Evolutionary conservation across 2,329 filamentous ascomycete genomes (phyloP), one percentile per base, ranked within the genome.

Genomic region (Ophiostoma perfectum): DNA sequence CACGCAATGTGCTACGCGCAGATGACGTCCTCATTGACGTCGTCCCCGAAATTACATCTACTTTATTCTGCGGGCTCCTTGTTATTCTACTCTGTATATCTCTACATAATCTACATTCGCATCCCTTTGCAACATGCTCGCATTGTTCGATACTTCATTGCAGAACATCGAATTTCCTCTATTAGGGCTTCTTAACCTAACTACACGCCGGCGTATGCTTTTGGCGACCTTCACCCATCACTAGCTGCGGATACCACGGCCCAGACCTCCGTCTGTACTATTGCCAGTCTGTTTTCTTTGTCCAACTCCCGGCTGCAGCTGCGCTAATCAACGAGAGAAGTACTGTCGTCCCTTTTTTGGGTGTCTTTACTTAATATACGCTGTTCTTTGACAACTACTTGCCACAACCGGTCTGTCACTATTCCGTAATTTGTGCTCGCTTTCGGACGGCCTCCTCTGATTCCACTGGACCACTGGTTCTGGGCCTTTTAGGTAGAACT

Each of bases 161-260:
- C 27, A 27, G 27, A 27, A 27, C 27, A 27, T 27, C 27, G 27
- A 27, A 27, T 27, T 27, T 27, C 27, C 38, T 62, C 58, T 62
- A 36, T 39, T 62, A 62, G 58, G 58, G 58, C 36, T 62, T 60
- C 55, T 38, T 38, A 60, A 60, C 27, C 55, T 39, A 38, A 60
- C 55, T 38, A 55, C 49, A 27, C 49, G 18, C 49, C n/a, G 49
- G 49, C 49, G 27, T 55, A 27, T 27, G 49, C 49, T 55, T 18
- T 55, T 27, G 49, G 49, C 49, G 27, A 18, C 49, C 7, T 55
- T 55, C n/a, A n/a, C 1, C 49, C 9, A 27, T 55, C 18, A 12
- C 49, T 55, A 55, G 49, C n/a, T 55, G 49, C 49, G 49, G 49
- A 55, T 55, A 55, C 49, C 8, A 55, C 49, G 49, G n/a, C 49